A percentile compares a stretch with the other conserved stretches of the same genome.
These are phyloP conservation scores for Agapanthus africanus DNA, from an alignment of 106 monocot species.

Conservation along the genomic window DNA sequence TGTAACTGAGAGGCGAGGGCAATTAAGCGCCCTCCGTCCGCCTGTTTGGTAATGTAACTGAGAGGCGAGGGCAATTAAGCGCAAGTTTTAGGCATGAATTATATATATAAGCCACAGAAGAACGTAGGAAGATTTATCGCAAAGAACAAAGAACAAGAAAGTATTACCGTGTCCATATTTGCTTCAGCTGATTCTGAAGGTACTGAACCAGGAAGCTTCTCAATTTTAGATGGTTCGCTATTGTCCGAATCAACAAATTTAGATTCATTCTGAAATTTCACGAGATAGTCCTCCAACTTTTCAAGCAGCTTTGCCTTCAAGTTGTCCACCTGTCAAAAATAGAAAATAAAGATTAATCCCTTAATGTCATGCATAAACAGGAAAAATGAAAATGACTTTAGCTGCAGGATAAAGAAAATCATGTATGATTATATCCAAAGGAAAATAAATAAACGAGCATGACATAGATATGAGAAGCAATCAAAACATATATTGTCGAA, in stretches of 20 bases:
- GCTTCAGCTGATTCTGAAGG: constrained; percentile 9
- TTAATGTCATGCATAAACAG: neutral
- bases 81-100: neutral
- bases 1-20: too few species aligned
- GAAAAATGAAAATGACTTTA: neutral
- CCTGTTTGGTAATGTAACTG: too few species aligned
- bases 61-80: neutral
- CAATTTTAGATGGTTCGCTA: constrained; percentile 1
- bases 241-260: constrained; percentile 13
- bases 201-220: constrained; percentile 10
- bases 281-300: constrained; percentile 64
- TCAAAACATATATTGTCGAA: neutral
- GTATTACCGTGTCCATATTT: constrained; percentile 11
- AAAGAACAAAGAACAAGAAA: neutral
- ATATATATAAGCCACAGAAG: neutral
- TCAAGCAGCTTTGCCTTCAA: constrained; percentile 60
- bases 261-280: constrained; percentile 43
- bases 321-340: constrained; percentile 45
- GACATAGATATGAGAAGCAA: neutral
- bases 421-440: neutral
- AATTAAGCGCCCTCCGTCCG: too few species aligned
- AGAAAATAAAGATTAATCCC: neutral
- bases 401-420: neutral
- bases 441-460: neutral
- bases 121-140: neutral